Conservation (phyloP, 495 filamentous ascomycete genomes). For the Penicillium atrosanguineum region DNA sequence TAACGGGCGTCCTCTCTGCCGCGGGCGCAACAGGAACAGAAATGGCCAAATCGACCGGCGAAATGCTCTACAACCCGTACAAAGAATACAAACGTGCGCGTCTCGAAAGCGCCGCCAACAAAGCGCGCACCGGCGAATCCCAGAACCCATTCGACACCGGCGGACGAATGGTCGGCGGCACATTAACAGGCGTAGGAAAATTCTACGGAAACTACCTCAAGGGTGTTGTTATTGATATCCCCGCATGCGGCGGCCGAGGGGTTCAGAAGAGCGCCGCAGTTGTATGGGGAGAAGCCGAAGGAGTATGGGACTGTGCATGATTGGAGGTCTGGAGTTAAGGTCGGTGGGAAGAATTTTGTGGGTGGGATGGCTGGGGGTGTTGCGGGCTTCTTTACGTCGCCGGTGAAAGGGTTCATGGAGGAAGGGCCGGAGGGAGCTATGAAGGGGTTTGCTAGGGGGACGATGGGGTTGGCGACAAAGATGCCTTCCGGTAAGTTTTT, state of each 20-base stretch:
- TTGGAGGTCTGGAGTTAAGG: slow-evolving; percentile 34
- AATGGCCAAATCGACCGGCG: slow-evolving; percentile 27
- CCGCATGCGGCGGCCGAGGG: slow-evolving; percentile 72
- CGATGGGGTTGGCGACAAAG: slow-evolving; percentile 73
- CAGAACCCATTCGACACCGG: slow-evolving; percentile 10
- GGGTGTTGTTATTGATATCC: slow-evolving; percentile 58
- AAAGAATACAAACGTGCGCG: slow-evolving; percentile 24
- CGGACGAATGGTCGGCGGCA: slow-evolving; percentile 27
- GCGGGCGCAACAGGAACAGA: slow-evolving; percentile 21
- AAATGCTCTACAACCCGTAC: slow-evolving; percentile 36
- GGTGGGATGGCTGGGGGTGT: slow-evolving; percentile 73
- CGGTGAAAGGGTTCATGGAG: slow-evolving; percentile 57
- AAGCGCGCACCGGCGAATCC: not conserved
- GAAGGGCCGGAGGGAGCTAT: slow-evolving; percentile 58
- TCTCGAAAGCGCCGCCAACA: not conserved
- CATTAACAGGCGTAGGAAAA: slow-evolving; percentile 32
- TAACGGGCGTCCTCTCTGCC: slow-evolving; percentile 46
- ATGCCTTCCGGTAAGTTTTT: slow-evolving; percentile 22
- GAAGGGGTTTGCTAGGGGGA: slow-evolving; percentile 68
- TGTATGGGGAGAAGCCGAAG: slow-evolving; percentile 63
- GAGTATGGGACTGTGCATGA: slow-evolving; percentile 33
- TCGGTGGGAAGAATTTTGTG: slow-evolving; percentile 56
- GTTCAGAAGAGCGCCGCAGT: slow-evolving; percentile 76
- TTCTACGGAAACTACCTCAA: slow-evolving; percentile 27
- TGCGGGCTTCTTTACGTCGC: slow-evolving; percentile 65